phyloP scores from a whole-genome alignment of 306 rosid species.

The Vigna unguiculata region DNA sequence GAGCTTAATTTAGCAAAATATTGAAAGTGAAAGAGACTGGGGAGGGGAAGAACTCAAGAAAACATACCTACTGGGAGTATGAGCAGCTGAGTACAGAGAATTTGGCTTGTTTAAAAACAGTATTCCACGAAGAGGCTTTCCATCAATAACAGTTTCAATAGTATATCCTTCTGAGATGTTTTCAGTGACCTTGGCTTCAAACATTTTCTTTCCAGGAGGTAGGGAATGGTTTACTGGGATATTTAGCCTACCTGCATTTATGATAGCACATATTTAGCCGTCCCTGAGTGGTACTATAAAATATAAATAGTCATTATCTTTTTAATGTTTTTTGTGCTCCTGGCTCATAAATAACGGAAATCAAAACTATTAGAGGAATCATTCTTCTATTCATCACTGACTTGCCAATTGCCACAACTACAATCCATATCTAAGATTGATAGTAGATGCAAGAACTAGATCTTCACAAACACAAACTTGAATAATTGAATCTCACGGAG shows the following conservation, averaged over 20 bases:
- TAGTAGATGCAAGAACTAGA: constrained; percentile 33
- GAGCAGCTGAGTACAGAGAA: constrained; percentile 47
- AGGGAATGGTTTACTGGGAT: constrained; percentile 59
- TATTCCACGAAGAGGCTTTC: constrained; percentile 92
- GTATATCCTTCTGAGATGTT: constrained; percentile 72
- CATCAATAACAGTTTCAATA: constrained; percentile 91
- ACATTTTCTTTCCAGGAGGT: constrained; percentile 66
- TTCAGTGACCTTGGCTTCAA: constrained; percentile 87
- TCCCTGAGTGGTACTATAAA: constrained; percentile 34
- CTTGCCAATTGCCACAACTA: constrained; percentile 25
- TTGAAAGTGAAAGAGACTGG: not conserved
- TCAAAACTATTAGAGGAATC: not conserved
- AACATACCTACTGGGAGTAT: constrained; percentile 64
- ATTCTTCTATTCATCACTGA: constrained; percentile 30
- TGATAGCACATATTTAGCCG: constrained; percentile 43
- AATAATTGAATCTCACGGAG: constrained; percentile 13
- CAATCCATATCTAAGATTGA: constrained; percentile 10
- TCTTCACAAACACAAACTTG: constrained; percentile 5
- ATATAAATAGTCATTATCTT: constrained; percentile 24
- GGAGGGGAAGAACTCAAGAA: not conserved
- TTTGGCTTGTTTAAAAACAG: constrained; percentile 69
- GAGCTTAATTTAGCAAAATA: constrained; percentile 1
- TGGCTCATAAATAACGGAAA: constrained; percentile 11
- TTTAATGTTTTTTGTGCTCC: constrained; percentile 18
- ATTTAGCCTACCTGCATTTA: constrained; percentile 62